Conservation (phyloP, 495 filamentous ascomycete species). For the Monascus purpureus region DNA sequence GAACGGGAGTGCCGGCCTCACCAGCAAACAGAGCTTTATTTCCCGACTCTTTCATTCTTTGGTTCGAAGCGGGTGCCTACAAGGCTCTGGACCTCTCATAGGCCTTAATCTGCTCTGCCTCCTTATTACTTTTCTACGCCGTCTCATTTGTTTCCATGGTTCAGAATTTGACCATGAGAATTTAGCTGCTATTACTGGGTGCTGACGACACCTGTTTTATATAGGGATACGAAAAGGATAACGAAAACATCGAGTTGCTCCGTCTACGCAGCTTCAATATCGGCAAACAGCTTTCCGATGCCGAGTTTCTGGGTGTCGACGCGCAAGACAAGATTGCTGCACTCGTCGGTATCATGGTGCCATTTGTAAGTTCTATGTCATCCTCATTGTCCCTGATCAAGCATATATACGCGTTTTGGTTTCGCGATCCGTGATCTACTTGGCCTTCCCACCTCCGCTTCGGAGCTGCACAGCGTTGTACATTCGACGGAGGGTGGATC, state of each 20-base stretch:
- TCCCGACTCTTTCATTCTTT: no score
- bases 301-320: constrained; percentile 32
- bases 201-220: constrained; percentile 8
- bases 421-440: no score
- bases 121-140: no score
- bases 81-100: neutral
- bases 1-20: no score
- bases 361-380: constrained; percentile 41
- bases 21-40: no score
- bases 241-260: constrained; percentile 61
- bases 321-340: constrained; percentile 40
- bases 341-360: constrained; percentile 44
- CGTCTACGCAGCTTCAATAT: constrained; percentile 66
- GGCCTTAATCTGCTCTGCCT: no score
- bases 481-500: no score
- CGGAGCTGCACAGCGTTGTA: no score
- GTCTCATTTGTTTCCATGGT: constrained; percentile 33
- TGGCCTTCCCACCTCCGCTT: no score
- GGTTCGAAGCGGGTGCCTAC: neutral
- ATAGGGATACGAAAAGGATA: constrained; percentile 59
- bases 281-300: constrained; percentile 46
- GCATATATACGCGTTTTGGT: no score
- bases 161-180: constrained; percentile 11
- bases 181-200: constrained; percentile 8
- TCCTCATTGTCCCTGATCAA: constrained; percentile 9